Conservation (phyloP, 2,329 filamentous ascomycete species). For the Ampelomyces quisqualis region DNA sequence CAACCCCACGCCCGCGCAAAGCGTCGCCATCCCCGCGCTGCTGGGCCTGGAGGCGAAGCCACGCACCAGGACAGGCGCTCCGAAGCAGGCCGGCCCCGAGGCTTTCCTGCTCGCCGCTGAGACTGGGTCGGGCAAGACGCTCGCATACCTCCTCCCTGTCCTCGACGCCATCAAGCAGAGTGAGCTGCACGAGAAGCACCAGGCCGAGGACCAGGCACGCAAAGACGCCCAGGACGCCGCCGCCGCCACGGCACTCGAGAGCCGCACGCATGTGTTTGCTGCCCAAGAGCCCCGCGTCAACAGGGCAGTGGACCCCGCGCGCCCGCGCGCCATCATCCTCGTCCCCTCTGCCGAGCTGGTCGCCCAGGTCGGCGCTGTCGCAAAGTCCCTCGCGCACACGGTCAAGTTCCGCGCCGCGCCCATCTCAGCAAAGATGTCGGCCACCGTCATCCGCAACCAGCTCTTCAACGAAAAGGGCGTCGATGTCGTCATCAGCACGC, state of each 20-base stretch:
- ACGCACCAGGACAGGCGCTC: conserved; percentile 27
- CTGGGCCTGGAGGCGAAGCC: conserved; percentile 57
- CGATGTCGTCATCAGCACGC: conserved; percentile 83
- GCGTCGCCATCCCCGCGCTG: conserved; percentile 80
- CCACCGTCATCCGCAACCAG: conserved; percentile 78
- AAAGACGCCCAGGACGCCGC: conserved; percentile 55
- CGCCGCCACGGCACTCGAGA: conserved; percentile 26
- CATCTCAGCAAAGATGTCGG: conserved; percentile 74
- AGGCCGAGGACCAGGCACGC: conserved; percentile 50
- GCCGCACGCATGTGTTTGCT: conserved; percentile 56
- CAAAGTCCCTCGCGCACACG: conserved; percentile 79
- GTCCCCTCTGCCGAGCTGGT: conserved; percentile 93
- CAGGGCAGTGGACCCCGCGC: conserved; percentile 67
- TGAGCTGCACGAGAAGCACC: conserved; percentile 54
- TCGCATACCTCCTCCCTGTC: conserved; percentile 84
- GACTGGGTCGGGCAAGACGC: conserved; percentile 94
- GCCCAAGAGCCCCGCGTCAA: conserved; percentile 59
- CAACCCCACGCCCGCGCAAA: conserved; percentile 84
- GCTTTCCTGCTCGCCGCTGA: conserved; percentile 87
- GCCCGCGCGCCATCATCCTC: conserved; percentile 80
- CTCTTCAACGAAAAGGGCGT: conserved; percentile 80
- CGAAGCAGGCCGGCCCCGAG: conserved; percentile 49
- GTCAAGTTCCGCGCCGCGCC: conserved; percentile 84
- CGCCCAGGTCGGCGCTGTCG: conserved; percentile 76
- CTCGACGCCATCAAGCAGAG: conserved; percentile 82